These are phyloP conservation scores for Penicillium sp. DNA, from an alignment of 2,329 filamentous ascomycete species.

Conservation along the genomic window DNA sequence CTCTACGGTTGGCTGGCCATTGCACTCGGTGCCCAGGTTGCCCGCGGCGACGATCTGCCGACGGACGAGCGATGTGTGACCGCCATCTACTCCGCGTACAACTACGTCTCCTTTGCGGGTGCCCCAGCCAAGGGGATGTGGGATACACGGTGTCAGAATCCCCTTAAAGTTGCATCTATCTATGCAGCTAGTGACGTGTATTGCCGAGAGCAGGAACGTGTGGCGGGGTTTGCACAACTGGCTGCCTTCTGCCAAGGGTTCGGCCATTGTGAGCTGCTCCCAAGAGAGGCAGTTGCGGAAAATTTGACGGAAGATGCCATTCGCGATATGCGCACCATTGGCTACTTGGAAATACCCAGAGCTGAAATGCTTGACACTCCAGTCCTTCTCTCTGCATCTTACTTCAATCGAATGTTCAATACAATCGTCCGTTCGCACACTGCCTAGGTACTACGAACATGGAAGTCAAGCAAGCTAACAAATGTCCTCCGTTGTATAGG, in stretches of 20 bases:
- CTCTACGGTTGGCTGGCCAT: constrained; percentile 16
- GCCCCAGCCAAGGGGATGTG: constrained; percentile 16
- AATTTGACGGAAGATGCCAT: constrained; percentile 35
- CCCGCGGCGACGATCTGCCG: constrained; percentile 10
- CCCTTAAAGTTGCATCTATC: constrained; percentile 32
- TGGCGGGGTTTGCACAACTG: constrained; percentile 22
- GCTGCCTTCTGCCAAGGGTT: constrained; percentile 21
- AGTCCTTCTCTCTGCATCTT: constrained; percentile 31
- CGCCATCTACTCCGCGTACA: constrained; percentile 30
- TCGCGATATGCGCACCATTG: constrained; percentile 30
- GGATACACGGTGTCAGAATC: constrained; percentile 32
- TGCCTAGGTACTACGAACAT: neutral
- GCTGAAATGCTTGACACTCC: constrained; percentile 19
- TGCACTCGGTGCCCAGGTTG: constrained; percentile 5
- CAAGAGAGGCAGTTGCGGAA: constrained; percentile 27
- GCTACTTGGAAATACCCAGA: constrained; percentile 28
- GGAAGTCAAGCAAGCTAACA: neutral
- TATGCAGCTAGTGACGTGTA: constrained; percentile 35
- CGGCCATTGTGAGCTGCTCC: constrained; percentile 24
- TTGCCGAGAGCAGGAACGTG: constrained; percentile 26
- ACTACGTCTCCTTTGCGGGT: constrained; percentile 31
- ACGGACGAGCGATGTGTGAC: constrained; percentile 32
- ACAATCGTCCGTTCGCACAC: constrained; percentile 30
- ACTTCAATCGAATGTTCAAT: constrained; percentile 28
- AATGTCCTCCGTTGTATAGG: constrained; percentile 14